phyloP scores from a whole-genome alignment of 1,284 basidiomycete species.

The Cryptococcus sp. region DNA sequence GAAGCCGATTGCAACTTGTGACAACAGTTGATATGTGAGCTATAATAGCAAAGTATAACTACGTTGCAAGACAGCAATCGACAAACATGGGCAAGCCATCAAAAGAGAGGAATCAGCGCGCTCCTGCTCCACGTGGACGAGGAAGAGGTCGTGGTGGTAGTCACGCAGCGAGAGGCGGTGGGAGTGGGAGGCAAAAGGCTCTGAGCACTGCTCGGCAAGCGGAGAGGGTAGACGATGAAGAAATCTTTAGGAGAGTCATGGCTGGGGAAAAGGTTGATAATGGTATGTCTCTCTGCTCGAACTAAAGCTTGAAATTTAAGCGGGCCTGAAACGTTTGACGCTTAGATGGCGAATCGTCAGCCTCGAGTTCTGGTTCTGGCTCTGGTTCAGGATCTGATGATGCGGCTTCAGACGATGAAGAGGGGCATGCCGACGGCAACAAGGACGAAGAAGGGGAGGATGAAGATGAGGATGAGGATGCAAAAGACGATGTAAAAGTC shows the following conservation, averaged over 20 bases:
- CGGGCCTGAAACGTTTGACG: not conserved
- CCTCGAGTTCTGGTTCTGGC: slow-evolving; percentile 2
- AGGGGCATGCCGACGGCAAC: slow-evolving; percentile 54
- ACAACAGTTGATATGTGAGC: too few species aligned
- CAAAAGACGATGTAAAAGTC: slow-evolving; percentile 32
- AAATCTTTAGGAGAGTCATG: slow-evolving; percentile 31
- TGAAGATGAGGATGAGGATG: slow-evolving; percentile 50
- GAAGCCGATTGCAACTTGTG: too few species aligned
- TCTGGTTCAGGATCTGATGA: slow-evolving; percentile 9
- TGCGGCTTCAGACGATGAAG: slow-evolving; percentile 57
- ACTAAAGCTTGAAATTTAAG: too few species aligned
- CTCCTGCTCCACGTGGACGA: slow-evolving; percentile 25
- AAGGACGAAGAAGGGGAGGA: slow-evolving; percentile 37
- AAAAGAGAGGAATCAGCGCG: slow-evolving; percentile 35
- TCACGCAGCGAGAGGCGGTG: slow-evolving; percentile 23
- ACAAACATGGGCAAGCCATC: slow-evolving; percentile 44
- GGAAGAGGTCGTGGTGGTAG: slow-evolving; percentile 34
- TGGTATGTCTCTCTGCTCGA: slow-evolving; percentile 2
- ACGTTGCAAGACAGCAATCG: not conserved
- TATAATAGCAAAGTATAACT: too few species aligned
- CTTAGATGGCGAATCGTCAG: not conserved
- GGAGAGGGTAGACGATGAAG: slow-evolving; percentile 26
- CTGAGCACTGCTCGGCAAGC: slow-evolving; percentile 10
- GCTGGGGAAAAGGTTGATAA: slow-evolving; percentile 14
- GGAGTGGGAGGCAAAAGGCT: slow-evolving; percentile 36